Conservation (phyloP, 225 moss, liverwort and hornwort genomes). For the Bryum argenteum region DNA sequence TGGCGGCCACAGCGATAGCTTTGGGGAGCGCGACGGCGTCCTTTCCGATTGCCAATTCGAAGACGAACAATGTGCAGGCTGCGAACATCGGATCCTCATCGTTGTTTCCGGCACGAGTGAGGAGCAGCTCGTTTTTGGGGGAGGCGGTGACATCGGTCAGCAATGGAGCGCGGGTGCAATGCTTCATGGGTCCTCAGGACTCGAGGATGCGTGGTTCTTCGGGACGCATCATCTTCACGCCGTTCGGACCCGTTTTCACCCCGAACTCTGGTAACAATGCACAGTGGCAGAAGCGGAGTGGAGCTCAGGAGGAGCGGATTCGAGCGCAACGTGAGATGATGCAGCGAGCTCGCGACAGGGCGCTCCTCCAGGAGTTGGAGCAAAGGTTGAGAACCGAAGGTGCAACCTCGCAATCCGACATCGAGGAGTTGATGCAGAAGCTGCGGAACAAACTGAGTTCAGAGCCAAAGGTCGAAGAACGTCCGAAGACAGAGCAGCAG, state of each 20-base stretch:
- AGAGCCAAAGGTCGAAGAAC: conserved; percentile 28
- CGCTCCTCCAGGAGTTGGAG: conserved; percentile 61
- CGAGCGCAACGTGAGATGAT: conserved; percentile 43
- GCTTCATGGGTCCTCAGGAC: conserved; percentile 18
- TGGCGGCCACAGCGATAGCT: conserved; percentile 36
- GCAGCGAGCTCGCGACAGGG: conserved; percentile 35
- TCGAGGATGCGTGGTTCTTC: conserved; percentile 26
- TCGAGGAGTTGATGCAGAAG: conserved; percentile 58
- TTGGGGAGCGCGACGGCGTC: conserved; percentile 22
- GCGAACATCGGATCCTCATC: conserved; percentile 16
- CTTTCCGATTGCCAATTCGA: conserved; percentile 12
- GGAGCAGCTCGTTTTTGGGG: conserved; percentile 33
- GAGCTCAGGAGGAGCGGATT: conserved; percentile 46
- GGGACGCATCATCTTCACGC: conserved; percentile 56
- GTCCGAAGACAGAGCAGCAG: conserved; percentile 19
- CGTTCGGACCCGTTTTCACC: conserved; percentile 49
- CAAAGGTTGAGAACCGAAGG: conserved; percentile 50
- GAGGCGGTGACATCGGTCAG: conserved; percentile 30
- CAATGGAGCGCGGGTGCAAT: conserved; percentile 25
- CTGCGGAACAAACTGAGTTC: conserved; percentile 49
- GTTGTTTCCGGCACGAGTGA: conserved; percentile 18
- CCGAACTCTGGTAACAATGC: conserved; percentile 30
- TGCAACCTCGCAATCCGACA: conserved; percentile 24
- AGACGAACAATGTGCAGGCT: conserved; percentile 2
- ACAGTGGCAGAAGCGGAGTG: conserved; percentile 53